A percentile compares a stretch with the other conserved stretches of the same genome.
Conservation (phyloP, 164 flowering plant genomes). For the Tetracentron sinense region DNA sequence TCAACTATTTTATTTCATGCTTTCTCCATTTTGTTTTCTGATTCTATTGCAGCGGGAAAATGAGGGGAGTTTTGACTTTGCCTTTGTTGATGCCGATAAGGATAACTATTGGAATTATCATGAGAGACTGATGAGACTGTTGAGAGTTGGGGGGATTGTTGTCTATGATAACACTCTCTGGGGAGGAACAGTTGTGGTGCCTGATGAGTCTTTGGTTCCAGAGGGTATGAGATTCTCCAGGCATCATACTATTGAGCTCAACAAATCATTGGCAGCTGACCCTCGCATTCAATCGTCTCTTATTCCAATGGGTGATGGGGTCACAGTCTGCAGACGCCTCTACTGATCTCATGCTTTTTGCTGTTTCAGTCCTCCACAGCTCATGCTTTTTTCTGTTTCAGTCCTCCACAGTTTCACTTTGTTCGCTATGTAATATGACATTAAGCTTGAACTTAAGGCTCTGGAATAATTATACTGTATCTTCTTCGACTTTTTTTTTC, state of each 20-base stretch:
- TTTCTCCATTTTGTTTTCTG: neutral
- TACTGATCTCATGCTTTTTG: neutral
- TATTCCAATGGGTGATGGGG: constrained; percentile 38
- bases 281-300: constrained; percentile 28
- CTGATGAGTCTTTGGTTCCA: constrained; percentile 19
- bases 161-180: constrained; percentile 31
- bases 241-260: constrained; percentile 13
- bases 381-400: no score
- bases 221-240: neutral
- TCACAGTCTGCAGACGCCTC: constrained; percentile 24
- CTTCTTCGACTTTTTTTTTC: no score
- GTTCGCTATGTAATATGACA: no score
- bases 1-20: neutral
- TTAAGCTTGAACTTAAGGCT: no score
- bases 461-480: no score
- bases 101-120: constrained; percentile 20
- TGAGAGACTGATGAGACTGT: constrained; percentile 24
- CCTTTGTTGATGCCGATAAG: constrained; percentile 33
- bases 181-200: constrained; percentile 20
- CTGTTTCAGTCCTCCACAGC: no score
- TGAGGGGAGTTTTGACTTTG: constrained; percentile 18
- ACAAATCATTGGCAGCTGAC: constrained; percentile 27
- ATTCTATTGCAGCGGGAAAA: constrained; percentile 10
- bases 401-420: no score
- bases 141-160: constrained; percentile 28